A percentile compares a stretch with the other conserved stretches of the same genome.
Evolutionary conservation across 805 yeast species (phyloP).

Genomic region (Teunomyces barrocoloradensis): DNA sequence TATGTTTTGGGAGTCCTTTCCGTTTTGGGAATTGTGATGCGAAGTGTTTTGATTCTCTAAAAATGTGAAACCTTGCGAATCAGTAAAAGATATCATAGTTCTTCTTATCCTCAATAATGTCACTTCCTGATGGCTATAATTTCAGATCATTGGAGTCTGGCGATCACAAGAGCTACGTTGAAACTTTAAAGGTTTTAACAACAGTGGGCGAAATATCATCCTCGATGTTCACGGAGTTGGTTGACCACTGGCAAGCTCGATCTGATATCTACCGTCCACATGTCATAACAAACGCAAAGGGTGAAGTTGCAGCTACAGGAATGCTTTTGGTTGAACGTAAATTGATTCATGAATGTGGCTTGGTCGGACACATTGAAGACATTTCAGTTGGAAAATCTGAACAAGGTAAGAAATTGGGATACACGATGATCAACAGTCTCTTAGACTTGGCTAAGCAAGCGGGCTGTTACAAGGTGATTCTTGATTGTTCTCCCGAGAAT

Average conservation of each 20-base stretch:
- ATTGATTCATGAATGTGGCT: slow-evolving; percentile 78
- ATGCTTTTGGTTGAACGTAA: slow-evolving; percentile 77
- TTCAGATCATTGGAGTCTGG: slow-evolving; percentile 53
- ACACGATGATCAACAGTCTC: slow-evolving; percentile 58
- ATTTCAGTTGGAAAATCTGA: slow-evolving; percentile 72
- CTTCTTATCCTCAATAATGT: slow-evolving; percentile 7
- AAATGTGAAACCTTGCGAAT: neutral
- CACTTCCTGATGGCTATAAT: slow-evolving; percentile 63
- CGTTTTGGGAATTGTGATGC: slow-evolving; percentile 1
- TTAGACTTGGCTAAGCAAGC: slow-evolving; percentile 52
- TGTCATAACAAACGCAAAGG: slow-evolving; percentile 58
- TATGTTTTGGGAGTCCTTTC: neutral
- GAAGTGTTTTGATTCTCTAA: slow-evolving; percentile 1
- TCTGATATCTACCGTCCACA: slow-evolving; percentile 60
- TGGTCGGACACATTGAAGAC: slow-evolving; percentile 93
- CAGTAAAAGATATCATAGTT: neutral
- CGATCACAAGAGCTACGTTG: slow-evolving; percentile 68
- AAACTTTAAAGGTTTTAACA: slow-evolving; percentile 67
- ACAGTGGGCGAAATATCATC: slow-evolving; percentile 72
- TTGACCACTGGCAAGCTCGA: slow-evolving; percentile 56
- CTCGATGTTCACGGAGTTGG: slow-evolving; percentile 47
- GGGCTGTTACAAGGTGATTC: slow-evolving; percentile 85
- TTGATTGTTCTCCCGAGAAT: slow-evolving; percentile 85
- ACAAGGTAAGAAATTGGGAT: slow-evolving; percentile 85
- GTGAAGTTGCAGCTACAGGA: slow-evolving; percentile 77